Percentiles rank a stretch among this genome's conserved stretches.
Conservation (phyloP, 2,329 filamentous ascomycete species). For the Calonectria ilicicola region DNA sequence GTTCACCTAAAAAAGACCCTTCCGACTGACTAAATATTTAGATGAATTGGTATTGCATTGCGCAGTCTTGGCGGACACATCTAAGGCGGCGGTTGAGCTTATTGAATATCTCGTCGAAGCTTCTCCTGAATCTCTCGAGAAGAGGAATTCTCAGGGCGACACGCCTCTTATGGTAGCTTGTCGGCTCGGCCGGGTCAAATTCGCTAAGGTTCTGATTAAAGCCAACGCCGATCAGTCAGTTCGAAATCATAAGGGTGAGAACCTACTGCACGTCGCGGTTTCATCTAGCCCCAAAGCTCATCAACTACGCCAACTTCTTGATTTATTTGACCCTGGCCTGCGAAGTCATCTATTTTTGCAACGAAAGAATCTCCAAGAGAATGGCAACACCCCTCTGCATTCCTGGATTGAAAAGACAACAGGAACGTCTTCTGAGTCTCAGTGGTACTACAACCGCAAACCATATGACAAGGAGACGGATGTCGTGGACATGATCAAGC, state of each 20-base stretch:
- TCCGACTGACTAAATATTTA: slow-evolving; percentile 45
- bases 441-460: slow-evolving; percentile 15
- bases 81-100: slow-evolving; percentile 60
- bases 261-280: slow-evolving; percentile 74
- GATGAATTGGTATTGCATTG: slow-evolving; percentile 76
- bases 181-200: slow-evolving; percentile 63
- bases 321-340: slow-evolving; percentile 68
- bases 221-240: slow-evolving; percentile 77
- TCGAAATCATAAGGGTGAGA: slow-evolving; percentile 71
- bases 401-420: slow-evolving; percentile 60
- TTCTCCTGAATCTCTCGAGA: slow-evolving; percentile 72
- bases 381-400: slow-evolving; percentile 73
- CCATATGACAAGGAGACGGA: slow-evolving; percentile 45
- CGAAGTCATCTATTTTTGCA: slow-evolving; percentile 69
- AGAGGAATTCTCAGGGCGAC: slow-evolving; percentile 66
- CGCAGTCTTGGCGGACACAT: slow-evolving; percentile 63
- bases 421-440: slow-evolving; percentile 26
- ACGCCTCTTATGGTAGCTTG: slow-evolving; percentile 80
- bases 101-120: slow-evolving; percentile 75
- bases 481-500: slow-evolving; percentile 55
- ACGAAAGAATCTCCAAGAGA: slow-evolving; percentile 63
- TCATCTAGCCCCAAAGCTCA: slow-evolving; percentile 45
- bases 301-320: slow-evolving; percentile 61
- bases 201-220: slow-evolving; percentile 71
- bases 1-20: neutral